Conservation (phyloP, 768 basidiomycete species). For the Lyophyllum semitale region DNA sequence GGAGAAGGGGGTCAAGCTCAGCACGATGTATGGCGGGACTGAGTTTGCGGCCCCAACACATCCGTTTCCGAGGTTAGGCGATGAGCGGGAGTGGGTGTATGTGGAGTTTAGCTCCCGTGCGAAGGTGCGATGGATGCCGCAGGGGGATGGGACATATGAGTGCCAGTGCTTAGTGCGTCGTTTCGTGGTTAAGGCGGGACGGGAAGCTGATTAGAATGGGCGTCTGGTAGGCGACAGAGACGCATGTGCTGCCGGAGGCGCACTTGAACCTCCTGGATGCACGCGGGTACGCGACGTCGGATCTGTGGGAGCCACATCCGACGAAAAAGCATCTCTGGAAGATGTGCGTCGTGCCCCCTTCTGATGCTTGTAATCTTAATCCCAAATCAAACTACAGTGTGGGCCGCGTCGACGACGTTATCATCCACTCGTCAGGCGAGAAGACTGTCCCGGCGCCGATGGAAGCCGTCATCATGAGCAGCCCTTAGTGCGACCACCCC, state of each 20-base stretch:
- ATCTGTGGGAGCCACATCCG: slow-evolving; percentile 37
- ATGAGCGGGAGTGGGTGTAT: slow-evolving; percentile 33
- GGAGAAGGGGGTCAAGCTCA: slow-evolving; percentile 27
- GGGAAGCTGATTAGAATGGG: no score
- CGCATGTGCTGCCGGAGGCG: slow-evolving; percentile 25
- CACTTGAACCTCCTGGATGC: slow-evolving; percentile 34
- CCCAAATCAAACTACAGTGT: slow-evolving; percentile 21
- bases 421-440: slow-evolving; percentile 35
- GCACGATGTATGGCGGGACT: slow-evolving; percentile 25
- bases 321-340: slow-evolving; percentile 36
- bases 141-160: slow-evolving; percentile 38
- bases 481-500: slow-evolving; percentile 14
- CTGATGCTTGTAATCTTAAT: not conserved
- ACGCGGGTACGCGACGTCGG: slow-evolving; percentile 37
- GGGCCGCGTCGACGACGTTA: slow-evolving; percentile 41
- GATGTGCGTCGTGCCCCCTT: slow-evolving; percentile 22
- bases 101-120: slow-evolving; percentile 23
- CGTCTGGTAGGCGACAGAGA: slow-evolving; percentile 23
- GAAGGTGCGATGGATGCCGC: slow-evolving; percentile 31
- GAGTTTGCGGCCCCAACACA: slow-evolving; percentile 26
- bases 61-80: slow-evolving; percentile 2
- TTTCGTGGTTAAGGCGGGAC: not conserved
- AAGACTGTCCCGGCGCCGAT: slow-evolving; percentile 38
- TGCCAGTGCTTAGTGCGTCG: slow-evolving; percentile 36
- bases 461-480: slow-evolving; percentile 22